phyloP scores from a whole-genome alignment of 2,329 filamentous ascomycete genomes.

The Apiospora sp. region DNA sequence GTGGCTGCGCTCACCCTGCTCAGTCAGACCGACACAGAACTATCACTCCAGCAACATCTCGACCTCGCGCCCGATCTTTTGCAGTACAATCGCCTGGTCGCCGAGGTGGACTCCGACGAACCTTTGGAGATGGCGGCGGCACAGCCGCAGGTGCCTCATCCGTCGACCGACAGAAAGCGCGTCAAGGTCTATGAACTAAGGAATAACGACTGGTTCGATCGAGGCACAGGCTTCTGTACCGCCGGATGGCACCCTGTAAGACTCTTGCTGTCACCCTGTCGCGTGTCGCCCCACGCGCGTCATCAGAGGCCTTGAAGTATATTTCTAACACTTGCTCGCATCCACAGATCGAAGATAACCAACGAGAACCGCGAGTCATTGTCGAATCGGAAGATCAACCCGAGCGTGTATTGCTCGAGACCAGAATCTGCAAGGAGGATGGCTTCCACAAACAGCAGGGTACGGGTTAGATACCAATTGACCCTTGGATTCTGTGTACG shows the following conservation, averaged over 20 bases:
- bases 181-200: conserved; percentile 99
- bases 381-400: conserved; percentile 95
- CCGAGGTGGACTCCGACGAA: conserved; percentile 62
- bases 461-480: conserved; percentile 48
- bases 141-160: conserved; percentile 70
- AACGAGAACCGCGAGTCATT: conserved; percentile 86
- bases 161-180: conserved; percentile 73
- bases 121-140: conserved; percentile 72
- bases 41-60: conserved; percentile 68
- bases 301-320: conserved; percentile 13
- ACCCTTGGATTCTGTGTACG: not conserved
- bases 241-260: conserved; percentile 78
- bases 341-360: conserved; percentile 60
- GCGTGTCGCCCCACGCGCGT: conserved; percentile 24
- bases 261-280: conserved; percentile 30
- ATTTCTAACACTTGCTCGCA: conserved; percentile 6
- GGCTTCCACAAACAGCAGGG: conserved; percentile 98
- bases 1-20: conserved; percentile 66
- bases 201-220: conserved; percentile 99
- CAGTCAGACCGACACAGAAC: conserved; percentile 61
- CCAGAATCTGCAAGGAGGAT: conserved; percentile 90
- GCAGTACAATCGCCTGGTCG: conserved; percentile 56
- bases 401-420: conserved; percentile 83
- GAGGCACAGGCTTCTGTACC: conserved; percentile 94
- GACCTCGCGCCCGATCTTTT: conserved; percentile 62